Evolutionary conservation across 371 early-diverging fungal species (phyloP).

Genomic region (Apophysomyces ossiformis): DNA sequence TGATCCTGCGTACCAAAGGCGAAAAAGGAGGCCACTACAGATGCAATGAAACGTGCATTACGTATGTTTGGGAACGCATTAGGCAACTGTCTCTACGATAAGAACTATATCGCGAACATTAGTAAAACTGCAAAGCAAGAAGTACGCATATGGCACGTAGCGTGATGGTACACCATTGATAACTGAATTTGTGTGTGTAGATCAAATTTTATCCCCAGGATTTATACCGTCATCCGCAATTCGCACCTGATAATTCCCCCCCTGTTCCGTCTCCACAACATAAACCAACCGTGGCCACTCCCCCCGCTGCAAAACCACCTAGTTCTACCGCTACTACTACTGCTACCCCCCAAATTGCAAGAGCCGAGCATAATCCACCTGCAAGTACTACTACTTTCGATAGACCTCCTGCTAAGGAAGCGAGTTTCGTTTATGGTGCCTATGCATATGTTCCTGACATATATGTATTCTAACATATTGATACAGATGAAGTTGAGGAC

Average conservation of each 20-base stretch:
- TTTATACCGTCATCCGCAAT: slow-evolving; percentile 37
- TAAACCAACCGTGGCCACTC: neutral
- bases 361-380: neutral
- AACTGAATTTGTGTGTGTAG: slow-evolving; percentile 8
- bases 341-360: neutral
- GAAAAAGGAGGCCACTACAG: slow-evolving; percentile 97
- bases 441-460: neutral
- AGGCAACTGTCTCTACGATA: slow-evolving; percentile 97
- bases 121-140: slow-evolving; percentile 32
- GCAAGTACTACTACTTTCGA: neutral
- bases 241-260: neutral
- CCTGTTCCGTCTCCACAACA: neutral
- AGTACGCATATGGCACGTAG: slow-evolving; percentile 24
- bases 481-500: neutral
- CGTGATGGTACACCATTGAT: neutral
- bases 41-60: slow-evolving; percentile 94
- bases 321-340: neutral
- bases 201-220: slow-evolving; percentile 29
- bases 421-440: slow-evolving; percentile 1
- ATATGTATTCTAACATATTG: neutral
- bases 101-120: slow-evolving; percentile 74
- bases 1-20: slow-evolving; percentile 49
- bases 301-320: neutral
- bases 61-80: slow-evolving; percentile 93
- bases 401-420: neutral